phyloP scores from a whole-genome alignment of 805 yeast genomes.

The Candida railenensis region DNA sequence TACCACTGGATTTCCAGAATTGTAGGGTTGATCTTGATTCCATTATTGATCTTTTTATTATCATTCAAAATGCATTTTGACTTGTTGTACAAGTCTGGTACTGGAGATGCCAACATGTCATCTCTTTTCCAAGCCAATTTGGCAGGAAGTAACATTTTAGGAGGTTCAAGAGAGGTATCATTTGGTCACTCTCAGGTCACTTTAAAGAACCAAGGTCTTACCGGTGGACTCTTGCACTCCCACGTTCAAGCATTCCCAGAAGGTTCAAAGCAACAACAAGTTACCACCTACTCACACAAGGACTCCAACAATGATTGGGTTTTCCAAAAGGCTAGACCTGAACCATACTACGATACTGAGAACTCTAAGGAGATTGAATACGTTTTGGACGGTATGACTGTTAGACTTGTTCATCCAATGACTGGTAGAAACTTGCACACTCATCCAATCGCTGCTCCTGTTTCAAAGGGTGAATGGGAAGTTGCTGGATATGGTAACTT shows the following conservation, averaged over 20 bases:
- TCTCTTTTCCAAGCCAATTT: conserved; percentile 80
- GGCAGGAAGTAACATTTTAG: conserved; percentile 59
- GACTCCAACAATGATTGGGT: conserved; percentile 45
- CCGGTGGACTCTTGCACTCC: conserved; percentile 47
- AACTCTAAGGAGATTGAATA: conserved; percentile 32
- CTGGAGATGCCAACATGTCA: conserved; percentile 81
- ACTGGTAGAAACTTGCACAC: conserved; percentile 72
- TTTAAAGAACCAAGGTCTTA: conserved; percentile 41
- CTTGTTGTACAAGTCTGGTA: conserved; percentile 68
- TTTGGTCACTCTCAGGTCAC: conserved; percentile 48
- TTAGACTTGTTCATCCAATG: conserved; percentile 61
- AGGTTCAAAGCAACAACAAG: conserved; percentile 49
- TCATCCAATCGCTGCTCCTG: conserved; percentile 64
- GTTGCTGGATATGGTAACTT: conserved; percentile 74
- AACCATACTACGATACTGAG: conserved; percentile 28
- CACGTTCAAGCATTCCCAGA: conserved; percentile 47
- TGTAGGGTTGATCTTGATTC: conserved; percentile 62
- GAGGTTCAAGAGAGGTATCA: conserved; percentile 67
- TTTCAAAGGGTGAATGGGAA: conserved; percentile 53
- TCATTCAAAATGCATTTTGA: conserved; percentile 77
- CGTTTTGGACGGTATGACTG: conserved; percentile 56
- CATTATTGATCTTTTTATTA: conserved; percentile 58
- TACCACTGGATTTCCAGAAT: conserved; percentile 69
- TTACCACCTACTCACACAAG: conserved; percentile 46
- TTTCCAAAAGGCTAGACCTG: conserved; percentile 49